Percentiles rank a stretch among this genome's conserved stretches.
Conservation (phyloP, 2,329 filamentous ascomycete species). For the Dryadomyces quercus-mongolicae region DNA sequence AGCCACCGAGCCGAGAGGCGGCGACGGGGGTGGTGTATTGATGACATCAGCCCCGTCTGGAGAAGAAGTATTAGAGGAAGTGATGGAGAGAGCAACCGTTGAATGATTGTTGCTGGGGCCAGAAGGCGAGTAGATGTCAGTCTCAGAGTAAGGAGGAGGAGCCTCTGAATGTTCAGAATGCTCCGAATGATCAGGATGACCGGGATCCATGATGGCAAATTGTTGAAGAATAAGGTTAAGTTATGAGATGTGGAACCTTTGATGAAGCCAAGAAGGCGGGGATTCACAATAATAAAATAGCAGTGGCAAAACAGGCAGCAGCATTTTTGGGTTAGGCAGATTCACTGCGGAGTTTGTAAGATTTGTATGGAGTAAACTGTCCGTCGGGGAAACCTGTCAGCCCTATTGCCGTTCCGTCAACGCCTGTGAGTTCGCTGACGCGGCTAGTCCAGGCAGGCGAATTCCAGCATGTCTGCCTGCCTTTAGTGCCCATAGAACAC, state of each 20-base stretch:
- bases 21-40: conserved; percentile 36
- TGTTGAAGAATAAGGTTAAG: background rate
- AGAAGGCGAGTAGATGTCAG: conserved; percentile 38
- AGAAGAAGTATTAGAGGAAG: background rate
- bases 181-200: background rate
- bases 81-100: conserved; percentile 19
- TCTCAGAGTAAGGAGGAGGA: conserved; percentile 46
- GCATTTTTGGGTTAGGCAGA: too few species aligned
- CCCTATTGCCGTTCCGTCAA: background rate
- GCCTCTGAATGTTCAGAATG: conserved; percentile 21
- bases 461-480: background rate
- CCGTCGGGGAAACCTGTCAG: background rate
- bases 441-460: background rate
- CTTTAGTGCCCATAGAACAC: conserved; percentile 7
- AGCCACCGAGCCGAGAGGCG: conserved; percentile 22
- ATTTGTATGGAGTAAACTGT: too few species aligned
- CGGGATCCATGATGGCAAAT: conserved; percentile 10
- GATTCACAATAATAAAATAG: background rate
- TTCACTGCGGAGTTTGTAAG: too few species aligned
- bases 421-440: background rate
- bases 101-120: conserved; percentile 19
- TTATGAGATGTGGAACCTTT: too few species aligned
- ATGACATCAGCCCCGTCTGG: conserved; percentile 26
- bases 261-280: too few species aligned
- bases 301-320: background rate